Evolutionary conservation across 2,329 filamentous ascomycete genomes (phyloP), one percentile per base, ranked within the genome.

Genomic region (Hypoxylon sp.): DNA sequence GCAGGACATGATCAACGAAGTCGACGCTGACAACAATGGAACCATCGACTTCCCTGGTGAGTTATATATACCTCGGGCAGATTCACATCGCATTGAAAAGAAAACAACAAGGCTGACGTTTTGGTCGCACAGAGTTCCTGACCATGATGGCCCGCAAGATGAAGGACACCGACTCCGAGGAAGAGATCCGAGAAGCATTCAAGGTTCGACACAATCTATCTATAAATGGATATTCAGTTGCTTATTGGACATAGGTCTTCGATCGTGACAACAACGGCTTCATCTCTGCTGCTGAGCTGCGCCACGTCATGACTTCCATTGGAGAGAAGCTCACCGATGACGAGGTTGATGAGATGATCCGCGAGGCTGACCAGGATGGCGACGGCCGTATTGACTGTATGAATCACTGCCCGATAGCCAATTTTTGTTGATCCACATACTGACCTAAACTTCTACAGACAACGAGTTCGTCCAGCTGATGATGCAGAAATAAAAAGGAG

Each of bases 111-210:
- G 58, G 70, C 76, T 80, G 65, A 78, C 73, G 67, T 55, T 71
- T 36, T 32, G n/a, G 55, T 63, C 56, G 52, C 55, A 45, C 76
- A 95, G 92, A 96, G 78, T 96, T 96, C 81, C 84, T 96, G 67
- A 96, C 92, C 70, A 96, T 96, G 92, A 96, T 96, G 92, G 92
- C 92, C 65, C 89, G 92, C 77, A 96, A 96, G 84, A 96, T 96
- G 92, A 95, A 95, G 85, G 92, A 95, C 76, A 96, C 92, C 72
- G 92, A 96, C 78, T 95, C 92, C 50, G 92, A 96, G 81, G 92
- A 96, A 82, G 92, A 96, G 80, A 96, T 96, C 73, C 89, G 92
- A 74, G 92, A 95, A 80, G 92, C 92, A 12, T 95, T 95, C 87
- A 94, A 94, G 86, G 91, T 92, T 57, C 45, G 78, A 65, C n/a